Base-by-base conservation (phyloP, 306 rosid species). In the Arachis hypogaea region DNA sequence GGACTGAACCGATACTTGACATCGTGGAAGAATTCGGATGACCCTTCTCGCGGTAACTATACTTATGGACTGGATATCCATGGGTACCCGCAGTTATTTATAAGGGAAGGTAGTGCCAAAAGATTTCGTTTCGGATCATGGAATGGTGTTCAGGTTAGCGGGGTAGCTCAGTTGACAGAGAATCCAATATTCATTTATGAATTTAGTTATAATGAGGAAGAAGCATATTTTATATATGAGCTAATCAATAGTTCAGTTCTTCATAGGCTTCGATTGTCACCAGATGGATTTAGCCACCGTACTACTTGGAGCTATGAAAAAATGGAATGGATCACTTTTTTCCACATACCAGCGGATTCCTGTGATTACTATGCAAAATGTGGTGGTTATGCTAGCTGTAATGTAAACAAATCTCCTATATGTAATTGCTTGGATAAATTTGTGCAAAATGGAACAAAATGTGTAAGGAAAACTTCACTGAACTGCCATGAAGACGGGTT, bases 11-110 rank as follows among this genome's bases (percentile, higher is more conserved):
- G 80, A 6, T 29, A 40, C 62, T 0, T 76, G 33, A 62, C 80
- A 16, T 59, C 82, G n/a, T 73, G 85, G 87, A 74, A 47, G 50
- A 74, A 46, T 40, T 16, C 58, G 33, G 66, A 69, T 14, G 83
- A 78, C 36, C 86, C 86, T 36, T 77, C 86, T 29, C 49, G 41
- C 0, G 82, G 83, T 22, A 58, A 18, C n/a, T 82, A 67, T 6
- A 62, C 12, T 4, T 78, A 61, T 72, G 69, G 52, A 57, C 7
- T 82, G 9, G 69, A 82, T 45, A 33, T 41, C 45, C 29, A 2
- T 16, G 72, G 75, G 11, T 62, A 47, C 51, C 83, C 85, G 0
- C 77, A 82, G 12, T 0, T 11, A 11, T 36, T 63, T 40, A 10
- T 78, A 38, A 56, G 74, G 63, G 12, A 64, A 6, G 74, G 80